Base-by-base conservation (phyloP, 768 basidiomycete species). In the Infundibulicybe gibba region DNA sequence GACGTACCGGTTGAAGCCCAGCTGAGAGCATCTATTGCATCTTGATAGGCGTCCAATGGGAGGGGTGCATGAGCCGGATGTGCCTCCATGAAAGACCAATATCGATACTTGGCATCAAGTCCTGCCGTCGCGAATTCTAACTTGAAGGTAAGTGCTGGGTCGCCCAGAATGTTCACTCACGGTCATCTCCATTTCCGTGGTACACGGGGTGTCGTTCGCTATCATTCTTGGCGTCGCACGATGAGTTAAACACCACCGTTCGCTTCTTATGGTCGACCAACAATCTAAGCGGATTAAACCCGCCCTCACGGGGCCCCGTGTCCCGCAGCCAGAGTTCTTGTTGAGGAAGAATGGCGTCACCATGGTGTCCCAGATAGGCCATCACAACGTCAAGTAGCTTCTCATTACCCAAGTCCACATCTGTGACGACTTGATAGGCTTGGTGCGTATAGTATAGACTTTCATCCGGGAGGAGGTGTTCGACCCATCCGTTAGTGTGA, bases 1-100 rank as follows among this genome's bases (percentile, higher is more conserved):
- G 42, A 57, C 67, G 21, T 49, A 83, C 85, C 85, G 2, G 89
- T 85, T 64, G 86, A 89, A 9, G 85, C 80, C 90, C 90, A 92
- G 16, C 79, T 86, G 51, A 92, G 67, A 0, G 79, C 77, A 45
- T 92, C 87, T 56, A 85, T 71, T 1, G 90, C 90, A 52, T 92
- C 89, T 0, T 69, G 64, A 41, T 75, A 74, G 9, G 85, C 82
- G 37, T 70, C 72, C 6, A 65, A 55, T 6, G 83, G 76, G 20
- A 91, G 68, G 0, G 73, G 57, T 6, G 71, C 67, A 60, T 92
- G 90, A 0, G 85, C 25, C 8, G 25, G 25, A 25, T 25, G 25
- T 25, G 25, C 8, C 25, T 25, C 25, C 8, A 25, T 8, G 58
- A 83, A 92, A 5, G 79, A 68, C 90, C 90, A 92, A 58, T 90